Conservation (phyloP, 2,329 filamentous ascomycete genomes). For the Teratosphaeria gauchensis region DNA sequence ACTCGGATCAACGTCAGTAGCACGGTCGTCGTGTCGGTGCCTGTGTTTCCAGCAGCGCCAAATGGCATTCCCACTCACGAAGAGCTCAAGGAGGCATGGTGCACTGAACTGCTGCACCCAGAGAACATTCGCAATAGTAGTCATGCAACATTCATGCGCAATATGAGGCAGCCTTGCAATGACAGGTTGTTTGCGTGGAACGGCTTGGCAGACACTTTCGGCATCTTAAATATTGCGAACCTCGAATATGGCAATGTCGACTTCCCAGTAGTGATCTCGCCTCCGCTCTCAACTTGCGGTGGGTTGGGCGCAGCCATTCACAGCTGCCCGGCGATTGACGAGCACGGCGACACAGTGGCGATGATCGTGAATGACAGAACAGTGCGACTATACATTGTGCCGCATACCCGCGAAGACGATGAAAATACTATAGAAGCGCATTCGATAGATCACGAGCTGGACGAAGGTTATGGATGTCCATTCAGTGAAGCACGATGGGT, state of each 20-base stretch:
- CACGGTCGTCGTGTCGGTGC: slow-evolving; percentile 27
- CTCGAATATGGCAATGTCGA: slow-evolving; percentile 28
- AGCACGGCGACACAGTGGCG: slow-evolving; percentile 27
- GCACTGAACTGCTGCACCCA: slow-evolving; percentile 27
- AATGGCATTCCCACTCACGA: slow-evolving; percentile 23
- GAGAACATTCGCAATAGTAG: slow-evolving; percentile 30
- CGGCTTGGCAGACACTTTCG: slow-evolving; percentile 27
- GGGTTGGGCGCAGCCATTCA: slow-evolving; percentile 29
- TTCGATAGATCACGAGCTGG: slow-evolving; percentile 29
- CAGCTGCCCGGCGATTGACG: slow-evolving; percentile 26
- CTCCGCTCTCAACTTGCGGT: slow-evolving; percentile 27
- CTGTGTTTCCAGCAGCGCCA: slow-evolving; percentile 24
- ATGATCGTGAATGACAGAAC: slow-evolving; percentile 31
- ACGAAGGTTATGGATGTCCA: slow-evolving; percentile 29
- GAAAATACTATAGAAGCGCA: slow-evolving; percentile 25
- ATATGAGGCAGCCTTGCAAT: slow-evolving; percentile 20
- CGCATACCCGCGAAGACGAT: slow-evolving; percentile 19
- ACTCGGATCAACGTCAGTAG: slow-evolving; percentile 27
- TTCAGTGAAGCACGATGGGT: slow-evolving; percentile 28
- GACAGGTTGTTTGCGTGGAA: slow-evolving; percentile 30
- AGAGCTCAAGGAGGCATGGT: slow-evolving; percentile 30
- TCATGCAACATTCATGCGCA: slow-evolving; percentile 27
- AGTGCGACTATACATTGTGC: slow-evolving; percentile 27
- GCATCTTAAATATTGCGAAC: slow-evolving; percentile 24
- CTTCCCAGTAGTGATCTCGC: slow-evolving; percentile 29